phyloP scores from a whole-genome alignment of 208 protist species.

The Trichomonas vaginalis region DNA sequence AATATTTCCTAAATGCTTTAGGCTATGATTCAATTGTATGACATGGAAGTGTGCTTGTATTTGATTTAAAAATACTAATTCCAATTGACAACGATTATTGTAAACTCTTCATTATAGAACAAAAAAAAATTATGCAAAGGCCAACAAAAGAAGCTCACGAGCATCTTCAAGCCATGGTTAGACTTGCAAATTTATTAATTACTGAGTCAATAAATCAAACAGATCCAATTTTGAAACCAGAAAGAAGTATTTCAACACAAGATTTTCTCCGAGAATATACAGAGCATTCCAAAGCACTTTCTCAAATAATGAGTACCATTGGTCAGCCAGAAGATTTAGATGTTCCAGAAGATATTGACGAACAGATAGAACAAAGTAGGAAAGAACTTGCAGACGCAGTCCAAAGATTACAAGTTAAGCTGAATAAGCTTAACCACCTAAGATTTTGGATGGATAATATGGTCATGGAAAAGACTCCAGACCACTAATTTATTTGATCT shows the following conservation, averaged over 20 bases:
- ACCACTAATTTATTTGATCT: background rate
- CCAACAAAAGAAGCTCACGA: background rate
- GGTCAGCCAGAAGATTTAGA: background rate
- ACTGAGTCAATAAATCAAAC: background rate
- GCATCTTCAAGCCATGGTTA: background rate
- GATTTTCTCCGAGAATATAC: background rate
- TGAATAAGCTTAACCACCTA: background rate
- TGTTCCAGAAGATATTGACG: background rate
- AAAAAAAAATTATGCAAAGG: background rate
- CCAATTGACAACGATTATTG: too few relatives aligned
- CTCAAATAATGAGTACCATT: background rate
- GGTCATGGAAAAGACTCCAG: background rate
- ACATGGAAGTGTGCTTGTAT: too few relatives aligned
- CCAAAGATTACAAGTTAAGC: background rate
- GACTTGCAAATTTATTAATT: background rate
- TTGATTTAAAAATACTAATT: too few relatives aligned
- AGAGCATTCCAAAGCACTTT: background rate
- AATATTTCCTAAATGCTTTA: too few relatives aligned
- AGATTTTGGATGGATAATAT: conserved; percentile 5
- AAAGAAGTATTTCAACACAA: background rate
- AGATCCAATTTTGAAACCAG: background rate
- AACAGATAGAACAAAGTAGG: background rate
- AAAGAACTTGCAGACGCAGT: background rate
- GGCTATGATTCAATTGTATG: too few relatives aligned
- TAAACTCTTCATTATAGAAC: too few relatives aligned